Evolutionary conservation across 306 rosid genomes (phyloP).

Genomic region (Crotalaria pallida): DNA sequence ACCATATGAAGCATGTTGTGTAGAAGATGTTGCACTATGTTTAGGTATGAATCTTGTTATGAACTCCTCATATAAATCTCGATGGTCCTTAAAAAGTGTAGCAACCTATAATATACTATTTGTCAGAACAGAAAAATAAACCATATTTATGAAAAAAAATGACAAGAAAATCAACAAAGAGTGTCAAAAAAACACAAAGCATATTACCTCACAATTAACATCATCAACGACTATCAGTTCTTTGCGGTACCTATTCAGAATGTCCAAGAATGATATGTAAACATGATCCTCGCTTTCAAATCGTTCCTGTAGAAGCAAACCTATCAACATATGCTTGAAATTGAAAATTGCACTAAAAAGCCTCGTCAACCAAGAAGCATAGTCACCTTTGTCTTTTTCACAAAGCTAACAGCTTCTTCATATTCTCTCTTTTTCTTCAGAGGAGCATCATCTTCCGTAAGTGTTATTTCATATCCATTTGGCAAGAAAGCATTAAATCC

Average conservation of each 20-base stretch:
- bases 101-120: constrained; percentile 51
- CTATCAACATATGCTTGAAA: no score
- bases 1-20: constrained; percentile 49
- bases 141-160: background rate
- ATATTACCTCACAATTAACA: constrained; percentile 78
- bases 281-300: no score
- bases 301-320: no score
- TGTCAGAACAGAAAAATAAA: background rate
- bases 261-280: no score
- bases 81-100: constrained; percentile 62
- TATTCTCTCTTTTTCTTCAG: constrained; percentile 90
- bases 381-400: constrained; percentile 91
- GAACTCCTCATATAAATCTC: constrained; percentile 86
- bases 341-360: no score
- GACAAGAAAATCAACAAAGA: background rate
- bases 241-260: constrained; percentile 92
- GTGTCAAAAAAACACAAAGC: background rate
- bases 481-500: constrained; percentile 97
- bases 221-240: constrained; percentile 87
- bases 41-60: constrained; percentile 90
- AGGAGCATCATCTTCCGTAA: constrained; percentile 67
- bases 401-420: constrained; percentile 95
- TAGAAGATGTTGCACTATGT: constrained; percentile 58
- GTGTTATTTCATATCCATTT: constrained; percentile 90
- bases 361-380: no score